These are phyloP conservation scores for Gossypium lobatum DNA, from an alignment of 441 rosid genomes.

Conservation along the genomic window DNA sequence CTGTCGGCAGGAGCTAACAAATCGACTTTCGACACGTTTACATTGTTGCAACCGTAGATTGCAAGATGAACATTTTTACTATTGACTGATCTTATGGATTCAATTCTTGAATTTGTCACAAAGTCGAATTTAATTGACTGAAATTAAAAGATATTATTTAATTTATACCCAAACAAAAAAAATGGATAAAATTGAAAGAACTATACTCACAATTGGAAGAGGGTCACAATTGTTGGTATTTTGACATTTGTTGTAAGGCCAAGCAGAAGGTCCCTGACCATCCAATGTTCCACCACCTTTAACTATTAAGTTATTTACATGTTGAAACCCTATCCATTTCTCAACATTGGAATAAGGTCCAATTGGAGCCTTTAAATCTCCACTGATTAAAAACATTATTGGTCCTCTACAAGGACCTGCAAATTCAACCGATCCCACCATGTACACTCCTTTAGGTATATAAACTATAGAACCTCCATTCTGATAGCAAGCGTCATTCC, in stretches of 20 bases:
- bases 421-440: slow-evolving; percentile 29
- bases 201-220: not conserved
- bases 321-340: slow-evolving; percentile 33
- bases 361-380: slow-evolving; percentile 34
- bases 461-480: slow-evolving; percentile 27
- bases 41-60: not conserved
- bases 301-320: slow-evolving; percentile 19
- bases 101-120: not conserved
- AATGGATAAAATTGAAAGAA: not conserved
- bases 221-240: not conserved
- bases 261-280: not conserved
- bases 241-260: not conserved
- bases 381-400: slow-evolving; percentile 29
- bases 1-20: not conserved
- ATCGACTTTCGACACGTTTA: not conserved
- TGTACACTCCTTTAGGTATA: slow-evolving; percentile 38
- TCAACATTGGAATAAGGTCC: not conserved
- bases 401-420: slow-evolving; percentile 45
- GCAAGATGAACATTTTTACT: not conserved
- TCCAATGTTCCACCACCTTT: not conserved
- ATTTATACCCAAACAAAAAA: too few relatives aligned
- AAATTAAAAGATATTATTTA: not conserved
- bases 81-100: not conserved
- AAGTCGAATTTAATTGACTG: not conserved
- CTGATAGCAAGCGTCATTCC: slow-evolving; percentile 46